These are phyloP conservation scores for Coniferiporia sulphurascens DNA, from an alignment of 1,284 basidiomycete species.

Conservation along the genomic window DNA sequence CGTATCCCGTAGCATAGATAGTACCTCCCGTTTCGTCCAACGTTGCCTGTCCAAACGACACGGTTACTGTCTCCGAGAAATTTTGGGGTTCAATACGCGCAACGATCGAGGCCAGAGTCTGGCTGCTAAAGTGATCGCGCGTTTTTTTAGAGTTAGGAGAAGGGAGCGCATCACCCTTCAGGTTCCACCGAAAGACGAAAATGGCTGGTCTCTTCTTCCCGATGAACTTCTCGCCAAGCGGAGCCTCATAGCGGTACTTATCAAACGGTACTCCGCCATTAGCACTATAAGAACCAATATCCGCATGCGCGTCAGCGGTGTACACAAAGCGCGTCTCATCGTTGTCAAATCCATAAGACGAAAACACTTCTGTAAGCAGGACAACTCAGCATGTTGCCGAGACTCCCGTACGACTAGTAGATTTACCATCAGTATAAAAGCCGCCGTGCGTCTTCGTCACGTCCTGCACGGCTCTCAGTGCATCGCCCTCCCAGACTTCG, in stretches of 20 bases:
- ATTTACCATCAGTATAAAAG: slow-evolving; percentile 58
- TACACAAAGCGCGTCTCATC: slow-evolving; percentile 51
- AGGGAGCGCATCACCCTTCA: slow-evolving; percentile 9
- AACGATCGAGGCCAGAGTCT: slow-evolving; percentile 2
- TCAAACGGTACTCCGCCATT: slow-evolving; percentile 33
- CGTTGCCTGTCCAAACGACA: slow-evolving; percentile 52
- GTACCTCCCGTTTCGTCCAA: slow-evolving; percentile 40
- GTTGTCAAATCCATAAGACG: slow-evolving; percentile 46
- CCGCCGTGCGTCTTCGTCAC: slow-evolving; percentile 55
- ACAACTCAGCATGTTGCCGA: slow-evolving; percentile 2
- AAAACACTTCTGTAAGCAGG: slow-evolving; percentile 38
- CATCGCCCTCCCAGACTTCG: slow-evolving; percentile 52
- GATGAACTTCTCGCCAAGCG: slow-evolving; percentile 50
- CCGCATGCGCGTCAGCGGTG: slow-evolving; percentile 47
- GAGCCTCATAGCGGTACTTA: slow-evolving; percentile 48
- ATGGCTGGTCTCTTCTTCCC: slow-evolving; percentile 46
- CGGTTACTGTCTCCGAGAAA: slow-evolving; percentile 15
- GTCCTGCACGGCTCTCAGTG: slow-evolving; percentile 41
- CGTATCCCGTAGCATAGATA: slow-evolving; percentile 59
- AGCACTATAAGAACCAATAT: slow-evolving; percentile 20
- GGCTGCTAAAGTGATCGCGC: not conserved
- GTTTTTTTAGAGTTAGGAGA: not conserved
- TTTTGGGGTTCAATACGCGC: slow-evolving; percentile 2
- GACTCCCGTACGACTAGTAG: not conserved
- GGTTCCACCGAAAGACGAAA: slow-evolving; percentile 44